phyloP scores from a whole-genome alignment of 768 basidiomycete genomes.

The Imleria badia region DNA sequence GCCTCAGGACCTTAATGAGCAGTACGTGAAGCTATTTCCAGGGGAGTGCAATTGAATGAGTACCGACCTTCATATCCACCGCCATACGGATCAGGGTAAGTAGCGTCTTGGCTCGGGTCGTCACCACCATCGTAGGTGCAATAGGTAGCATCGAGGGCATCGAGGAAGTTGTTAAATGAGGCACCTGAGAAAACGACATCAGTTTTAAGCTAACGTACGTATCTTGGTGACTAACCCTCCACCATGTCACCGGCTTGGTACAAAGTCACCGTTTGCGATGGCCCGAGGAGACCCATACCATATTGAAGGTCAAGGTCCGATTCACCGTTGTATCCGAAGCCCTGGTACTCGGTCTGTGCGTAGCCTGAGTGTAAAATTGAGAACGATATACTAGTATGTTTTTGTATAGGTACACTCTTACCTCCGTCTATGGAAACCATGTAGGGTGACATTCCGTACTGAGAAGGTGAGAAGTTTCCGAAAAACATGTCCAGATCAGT shows the following conservation, averaged over 20 bases:
- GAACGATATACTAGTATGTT: not conserved
- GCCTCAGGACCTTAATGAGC: constrained; percentile 27
- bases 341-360: constrained; percentile 26
- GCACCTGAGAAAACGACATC: constrained; percentile 12
- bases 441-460: constrained; percentile 25
- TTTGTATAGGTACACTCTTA: not conserved
- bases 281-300: constrained; percentile 28
- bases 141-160: constrained; percentile 35
- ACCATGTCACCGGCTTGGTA: constrained; percentile 33
- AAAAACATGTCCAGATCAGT: constrained; percentile 32
- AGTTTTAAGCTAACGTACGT: not conserved
- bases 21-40: not conserved
- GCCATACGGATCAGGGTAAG: constrained; percentile 23
- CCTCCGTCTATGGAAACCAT: constrained; percentile 36
- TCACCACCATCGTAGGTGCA: constrained; percentile 37
- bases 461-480: constrained; percentile 23
- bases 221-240: constrained; percentile 15
- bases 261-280: constrained; percentile 26
- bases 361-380: constrained; percentile 20
- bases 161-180: constrained; percentile 36
- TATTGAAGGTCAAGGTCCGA: constrained; percentile 35
- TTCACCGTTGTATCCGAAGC: constrained; percentile 29
- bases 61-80: constrained; percentile 25
- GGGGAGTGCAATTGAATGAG: not conserved
- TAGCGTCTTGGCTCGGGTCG: constrained; percentile 27